Evolutionary conservation across 1,284 basidiomycete species (phyloP).

Genomic region (Cutaneotrichosporon sp.): DNA sequence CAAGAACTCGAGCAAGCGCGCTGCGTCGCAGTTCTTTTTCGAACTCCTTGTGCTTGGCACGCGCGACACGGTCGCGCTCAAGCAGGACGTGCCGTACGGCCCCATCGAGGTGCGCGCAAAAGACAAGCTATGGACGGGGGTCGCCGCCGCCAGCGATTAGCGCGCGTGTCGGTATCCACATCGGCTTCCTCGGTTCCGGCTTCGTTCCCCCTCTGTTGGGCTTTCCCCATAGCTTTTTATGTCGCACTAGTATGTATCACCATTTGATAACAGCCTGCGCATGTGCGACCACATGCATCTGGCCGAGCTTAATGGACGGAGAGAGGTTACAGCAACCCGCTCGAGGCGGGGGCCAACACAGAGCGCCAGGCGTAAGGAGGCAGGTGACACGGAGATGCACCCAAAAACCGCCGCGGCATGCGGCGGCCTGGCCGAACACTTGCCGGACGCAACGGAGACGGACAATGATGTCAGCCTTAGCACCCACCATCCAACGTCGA

Average conservation of each 20-base stretch:
- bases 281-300: too few relatives aligned
- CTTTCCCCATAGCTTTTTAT: background rate
- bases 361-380: too few relatives aligned
- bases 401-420: too few relatives aligned
- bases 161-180: background rate
- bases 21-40: slow-evolving; percentile 94
- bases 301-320: background rate
- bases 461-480: too few relatives aligned
- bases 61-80: slow-evolving; percentile 76
- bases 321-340: too few relatives aligned
- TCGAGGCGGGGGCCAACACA: too few relatives aligned
- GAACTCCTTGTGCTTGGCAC: slow-evolving; percentile 91
- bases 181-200: background rate
- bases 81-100: slow-evolving; percentile 68
- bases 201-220: background rate
- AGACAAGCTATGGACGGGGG: slow-evolving; percentile 58
- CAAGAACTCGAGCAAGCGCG: slow-evolving; percentile 65
- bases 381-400: too few relatives aligned
- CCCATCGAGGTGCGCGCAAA: slow-evolving; percentile 82
- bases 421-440: too few relatives aligned
- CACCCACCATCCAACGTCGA: too few relatives aligned
- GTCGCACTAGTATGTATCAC: background rate
- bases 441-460: too few relatives aligned
- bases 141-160: background rate
- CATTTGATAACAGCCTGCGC: too few relatives aligned